Conservation (phyloP, 2,329 filamentous ascomycete genomes). For the Aspergillus sp. region DNA sequence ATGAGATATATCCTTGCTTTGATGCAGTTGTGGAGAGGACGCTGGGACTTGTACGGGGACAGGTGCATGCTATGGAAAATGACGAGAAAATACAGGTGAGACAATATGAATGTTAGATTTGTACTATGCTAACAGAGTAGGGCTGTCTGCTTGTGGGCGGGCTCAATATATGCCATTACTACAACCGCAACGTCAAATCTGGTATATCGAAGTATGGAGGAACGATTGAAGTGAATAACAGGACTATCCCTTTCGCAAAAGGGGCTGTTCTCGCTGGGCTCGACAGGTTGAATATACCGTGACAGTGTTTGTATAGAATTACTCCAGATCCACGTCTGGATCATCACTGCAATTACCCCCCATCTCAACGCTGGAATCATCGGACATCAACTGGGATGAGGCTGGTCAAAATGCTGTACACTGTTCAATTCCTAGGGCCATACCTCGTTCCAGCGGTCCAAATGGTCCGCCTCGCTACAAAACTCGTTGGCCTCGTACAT, state of each 20-base stretch:
- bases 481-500: too few species aligned
- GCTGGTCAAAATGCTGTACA: too few species aligned
- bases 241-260: background rate
- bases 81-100: background rate
- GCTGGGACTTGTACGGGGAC: background rate
- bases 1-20: background rate
- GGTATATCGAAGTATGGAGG: background rate
- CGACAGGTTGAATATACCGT: too few species aligned
- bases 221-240: too few species aligned
- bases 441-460: too few species aligned
- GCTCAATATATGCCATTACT: background rate
- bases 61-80: background rate
- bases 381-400: too few species aligned
- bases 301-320: too few species aligned
- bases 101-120: background rate
- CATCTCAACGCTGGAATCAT: too few species aligned
- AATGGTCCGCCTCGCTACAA: too few species aligned
- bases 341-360: too few species aligned
- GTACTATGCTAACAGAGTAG: background rate
- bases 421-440: too few species aligned
- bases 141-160: background rate
- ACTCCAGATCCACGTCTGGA: too few species aligned
- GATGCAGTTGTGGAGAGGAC: background rate
- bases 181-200: background rate
- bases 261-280: background rate